These are phyloP conservation scores for Wickerhamiella musiphila DNA, from an alignment of 805 yeast species.

Conservation along the genomic window DNA sequence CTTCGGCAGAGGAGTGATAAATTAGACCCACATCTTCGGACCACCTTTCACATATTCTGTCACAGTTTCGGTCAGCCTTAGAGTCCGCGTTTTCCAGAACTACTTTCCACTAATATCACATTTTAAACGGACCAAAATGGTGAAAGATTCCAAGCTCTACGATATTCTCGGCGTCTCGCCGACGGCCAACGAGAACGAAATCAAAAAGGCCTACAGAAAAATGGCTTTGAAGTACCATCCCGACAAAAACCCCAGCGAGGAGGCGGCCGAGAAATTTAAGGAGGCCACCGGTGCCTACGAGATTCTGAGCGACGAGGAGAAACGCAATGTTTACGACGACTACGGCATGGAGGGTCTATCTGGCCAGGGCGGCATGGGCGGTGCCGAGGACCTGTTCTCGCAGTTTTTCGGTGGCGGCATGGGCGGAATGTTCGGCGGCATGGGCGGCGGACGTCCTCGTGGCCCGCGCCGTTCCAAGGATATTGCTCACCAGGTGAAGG, in stretches of 20 bases:
- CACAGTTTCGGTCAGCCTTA: too few species aligned
- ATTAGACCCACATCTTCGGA: too few species aligned
- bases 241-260: slow-evolving; percentile 52
- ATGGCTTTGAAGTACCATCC: slow-evolving; percentile 69
- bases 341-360: slow-evolving; percentile 85
- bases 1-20: too few species aligned
- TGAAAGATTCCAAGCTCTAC: slow-evolving; percentile 48
- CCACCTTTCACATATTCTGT: too few species aligned
- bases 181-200: slow-evolving; percentile 37
- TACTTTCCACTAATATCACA: too few species aligned
- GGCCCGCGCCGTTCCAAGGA: slow-evolving; percentile 86
- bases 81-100: too few species aligned
- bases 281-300: slow-evolving; percentile 82
- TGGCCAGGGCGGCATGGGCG: slow-evolving; percentile 59
- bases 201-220: slow-evolving; percentile 65
- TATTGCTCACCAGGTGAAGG: slow-evolving; percentile 72
- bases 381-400: slow-evolving; percentile 55
- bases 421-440: slow-evolving; percentile 27
- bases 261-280: slow-evolving; percentile 92
- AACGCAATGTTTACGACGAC: slow-evolving; percentile 75
- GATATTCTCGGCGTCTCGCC: slow-evolving; percentile 39
- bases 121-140: slow-evolving; percentile 29
- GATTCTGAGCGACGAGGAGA: slow-evolving; percentile 69
- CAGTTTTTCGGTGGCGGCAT: slow-evolving; percentile 71
- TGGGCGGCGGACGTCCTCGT: slow-evolving; percentile 45